Evolutionary conservation across 2,329 filamentous ascomycete species (phyloP).

Genomic region (Verticillium dahliae): DNA sequence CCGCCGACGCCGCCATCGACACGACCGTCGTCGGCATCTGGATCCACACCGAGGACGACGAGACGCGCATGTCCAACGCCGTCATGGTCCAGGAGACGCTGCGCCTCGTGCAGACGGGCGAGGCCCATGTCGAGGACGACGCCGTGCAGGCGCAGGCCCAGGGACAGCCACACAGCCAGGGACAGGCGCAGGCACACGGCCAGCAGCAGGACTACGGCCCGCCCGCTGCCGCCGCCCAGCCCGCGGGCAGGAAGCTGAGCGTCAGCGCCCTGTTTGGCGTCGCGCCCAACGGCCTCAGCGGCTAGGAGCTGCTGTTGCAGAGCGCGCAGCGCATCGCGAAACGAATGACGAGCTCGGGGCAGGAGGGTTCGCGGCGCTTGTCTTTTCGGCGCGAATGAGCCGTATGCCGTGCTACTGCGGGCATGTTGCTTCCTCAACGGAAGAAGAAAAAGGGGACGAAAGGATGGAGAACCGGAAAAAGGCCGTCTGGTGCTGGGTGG

Average conservation of each 20-base stretch:
- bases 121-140: conserved; percentile 7
- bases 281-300: conserved; percentile 14
- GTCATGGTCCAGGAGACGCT: conserved; percentile 36
- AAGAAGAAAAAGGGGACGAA: background rate
- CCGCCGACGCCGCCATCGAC: conserved; percentile 11
- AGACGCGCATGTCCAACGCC: conserved; percentile 33
- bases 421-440: background rate
- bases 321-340: background rate
- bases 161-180: too few species aligned
- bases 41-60: conserved; percentile 44
- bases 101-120: conserved; percentile 17
- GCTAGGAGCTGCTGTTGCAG: conserved; percentile 6
- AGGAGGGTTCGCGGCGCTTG: background rate
- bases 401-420: too few species aligned
- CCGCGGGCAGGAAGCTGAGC: conserved; percentile 24
- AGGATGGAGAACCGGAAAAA: too few species aligned
- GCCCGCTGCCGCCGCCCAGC: background rate
- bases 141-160: background rate
- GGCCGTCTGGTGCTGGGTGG: too few species aligned
- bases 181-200: background rate
- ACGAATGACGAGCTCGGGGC: background rate
- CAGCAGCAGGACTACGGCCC: background rate
- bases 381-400: background rate
- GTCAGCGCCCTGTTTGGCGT: conserved; percentile 38
- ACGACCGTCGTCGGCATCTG: conserved; percentile 41